phyloP scores from a whole-genome alignment of 331 rosid genomes.

The Dryas integrifolia region DNA sequence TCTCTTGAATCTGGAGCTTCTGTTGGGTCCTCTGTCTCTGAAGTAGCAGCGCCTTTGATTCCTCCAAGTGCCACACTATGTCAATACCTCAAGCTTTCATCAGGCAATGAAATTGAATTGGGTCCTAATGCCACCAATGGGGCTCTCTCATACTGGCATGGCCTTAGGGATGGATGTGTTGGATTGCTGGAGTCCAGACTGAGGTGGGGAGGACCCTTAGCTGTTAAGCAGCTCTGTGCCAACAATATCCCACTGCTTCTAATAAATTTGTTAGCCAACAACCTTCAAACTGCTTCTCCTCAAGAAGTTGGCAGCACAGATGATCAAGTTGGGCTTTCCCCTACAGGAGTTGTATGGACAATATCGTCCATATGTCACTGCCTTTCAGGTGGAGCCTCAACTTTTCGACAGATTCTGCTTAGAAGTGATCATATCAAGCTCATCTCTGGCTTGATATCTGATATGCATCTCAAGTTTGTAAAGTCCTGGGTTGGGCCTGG shows the following conservation, averaged over 20 bases:
- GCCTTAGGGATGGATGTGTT: constrained; percentile 81
- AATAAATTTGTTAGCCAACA: constrained; percentile 58
- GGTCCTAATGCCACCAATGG: constrained; percentile 39
- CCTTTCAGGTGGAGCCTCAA: constrained; percentile 73
- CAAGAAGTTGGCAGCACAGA: constrained; percentile 41
- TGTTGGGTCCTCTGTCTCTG: constrained; percentile 73
- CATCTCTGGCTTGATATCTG: constrained; percentile 63
- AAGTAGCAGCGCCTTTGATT: constrained; percentile 77
- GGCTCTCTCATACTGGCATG: constrained; percentile 72
- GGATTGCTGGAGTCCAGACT: constrained; percentile 83
- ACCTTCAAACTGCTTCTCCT: constrained; percentile 40
- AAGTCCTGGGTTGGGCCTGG: constrained; percentile 89
- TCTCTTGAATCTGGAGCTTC: constrained; percentile 73
- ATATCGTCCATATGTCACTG: constrained; percentile 72
- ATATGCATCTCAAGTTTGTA: constrained; percentile 70
- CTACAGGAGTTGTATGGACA: constrained; percentile 83
- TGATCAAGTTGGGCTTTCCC: constrained; percentile 73
- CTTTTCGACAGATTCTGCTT: constrained; percentile 73
- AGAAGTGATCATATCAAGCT: constrained; percentile 66
- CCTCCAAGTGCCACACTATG: constrained; percentile 64
- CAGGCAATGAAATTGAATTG: constrained; percentile 45
- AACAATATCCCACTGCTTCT: constrained; percentile 73
- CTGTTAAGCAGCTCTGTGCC: constrained; percentile 91
- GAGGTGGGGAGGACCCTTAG: constrained; percentile 92
- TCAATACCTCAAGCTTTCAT: constrained; percentile 61